Evolutionary conservation across 345 rosid genomes (phyloP).

Genomic region (Nephelium lappaceum): DNA sequence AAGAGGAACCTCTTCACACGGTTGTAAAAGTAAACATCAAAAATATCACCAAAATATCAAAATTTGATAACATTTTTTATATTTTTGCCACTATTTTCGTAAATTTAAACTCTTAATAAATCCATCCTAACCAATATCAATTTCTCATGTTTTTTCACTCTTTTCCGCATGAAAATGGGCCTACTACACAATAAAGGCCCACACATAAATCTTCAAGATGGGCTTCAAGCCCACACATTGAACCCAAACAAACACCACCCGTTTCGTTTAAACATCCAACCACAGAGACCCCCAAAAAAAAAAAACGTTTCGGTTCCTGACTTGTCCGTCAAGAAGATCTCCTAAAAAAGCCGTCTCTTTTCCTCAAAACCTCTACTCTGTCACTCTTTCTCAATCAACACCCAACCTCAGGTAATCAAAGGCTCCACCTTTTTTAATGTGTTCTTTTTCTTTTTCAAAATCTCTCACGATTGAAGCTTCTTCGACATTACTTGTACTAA

Average conservation of each 20-base stretch:
- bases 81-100: too few species aligned
- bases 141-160: too few species aligned
- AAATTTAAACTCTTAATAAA: too few species aligned
- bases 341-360: conserved; percentile 16
- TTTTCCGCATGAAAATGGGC: neutral
- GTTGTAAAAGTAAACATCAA: too few species aligned
- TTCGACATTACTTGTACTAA: neutral
- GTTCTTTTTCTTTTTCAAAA: neutral
- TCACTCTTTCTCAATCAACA: neutral
- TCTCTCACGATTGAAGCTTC: neutral
- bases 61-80: too few species aligned
- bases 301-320: conserved; percentile 18
- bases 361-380: neutral
- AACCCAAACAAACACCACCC: neutral
- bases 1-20: too few species aligned
- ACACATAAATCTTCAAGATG: neutral
- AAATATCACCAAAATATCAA: too few species aligned
- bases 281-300: neutral
- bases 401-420: conserved; percentile 15
- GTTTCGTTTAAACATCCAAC: neutral
- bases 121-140: too few species aligned
- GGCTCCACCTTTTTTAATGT: neutral
- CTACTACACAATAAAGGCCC: neutral
- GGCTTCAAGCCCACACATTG: neutral
- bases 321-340: conserved; percentile 37